phyloP scores from a whole-genome alignment of 805 yeast species.

The Saccharomycopsis fibuligera region DNA sequence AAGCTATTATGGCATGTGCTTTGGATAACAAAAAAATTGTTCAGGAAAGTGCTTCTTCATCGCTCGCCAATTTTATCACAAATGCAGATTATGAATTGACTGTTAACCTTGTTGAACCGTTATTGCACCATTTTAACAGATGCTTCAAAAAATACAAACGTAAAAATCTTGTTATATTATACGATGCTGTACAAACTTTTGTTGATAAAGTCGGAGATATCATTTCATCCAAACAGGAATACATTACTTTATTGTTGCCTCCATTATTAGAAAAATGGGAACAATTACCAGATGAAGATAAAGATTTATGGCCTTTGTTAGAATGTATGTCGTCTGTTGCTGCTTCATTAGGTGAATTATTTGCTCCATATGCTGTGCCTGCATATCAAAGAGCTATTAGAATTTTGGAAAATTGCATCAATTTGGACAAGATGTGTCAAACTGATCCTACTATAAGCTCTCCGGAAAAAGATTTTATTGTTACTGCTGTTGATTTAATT shows the following conservation, averaged over 20 bases:
- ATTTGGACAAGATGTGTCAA: constrained; percentile 55
- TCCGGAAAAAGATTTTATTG: constrained; percentile 86
- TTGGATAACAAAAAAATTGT: constrained; percentile 84
- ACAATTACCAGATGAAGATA: constrained; percentile 63
- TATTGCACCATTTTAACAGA: constrained; percentile 60
- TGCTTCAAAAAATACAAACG: constrained; percentile 78
- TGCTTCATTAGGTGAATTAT: constrained; percentile 73
- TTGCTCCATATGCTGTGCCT: constrained; percentile 84
- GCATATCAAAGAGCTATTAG: constrained; percentile 74
- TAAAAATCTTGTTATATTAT: constrained; percentile 72
- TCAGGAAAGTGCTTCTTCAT: constrained; percentile 91
- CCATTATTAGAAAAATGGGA: constrained; percentile 84
- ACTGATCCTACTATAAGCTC: constrained; percentile 56
- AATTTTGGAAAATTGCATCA: constrained; percentile 63
- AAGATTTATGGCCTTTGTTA: constrained; percentile 82
- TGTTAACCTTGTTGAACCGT: constrained; percentile 54
- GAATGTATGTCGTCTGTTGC: constrained; percentile 93
- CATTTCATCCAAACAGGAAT: constrained; percentile 48
- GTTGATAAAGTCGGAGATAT: constrained; percentile 67
- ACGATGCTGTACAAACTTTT: constrained; percentile 87
- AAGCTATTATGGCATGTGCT: constrained; percentile 67
- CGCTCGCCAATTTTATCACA: constrained; percentile 79
- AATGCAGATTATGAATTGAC: constrained; percentile 58
- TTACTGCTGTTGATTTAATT: constrained; percentile 80
- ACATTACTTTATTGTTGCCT: constrained; percentile 62